Conservation (phyloP, 345 rosid species). For the Pugionium cornutum region DNA sequence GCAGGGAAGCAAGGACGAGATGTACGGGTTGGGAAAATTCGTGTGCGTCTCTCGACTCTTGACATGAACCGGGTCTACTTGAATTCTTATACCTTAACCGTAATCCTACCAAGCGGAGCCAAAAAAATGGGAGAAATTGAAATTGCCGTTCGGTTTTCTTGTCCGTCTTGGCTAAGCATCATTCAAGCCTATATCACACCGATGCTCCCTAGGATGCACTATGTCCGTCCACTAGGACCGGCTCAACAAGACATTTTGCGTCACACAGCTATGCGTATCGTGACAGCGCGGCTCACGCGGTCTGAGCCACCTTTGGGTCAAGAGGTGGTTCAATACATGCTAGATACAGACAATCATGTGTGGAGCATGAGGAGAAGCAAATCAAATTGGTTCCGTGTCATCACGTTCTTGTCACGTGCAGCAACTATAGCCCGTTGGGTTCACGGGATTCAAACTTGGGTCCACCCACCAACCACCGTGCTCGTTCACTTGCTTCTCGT, state of each 20-base stretch:
- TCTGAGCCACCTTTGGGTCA: conserved; percentile 84
- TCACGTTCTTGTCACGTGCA: conserved; percentile 63
- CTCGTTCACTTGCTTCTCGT: conserved; percentile 64
- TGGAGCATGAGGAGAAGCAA: conserved; percentile 96
- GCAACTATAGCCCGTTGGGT: conserved; percentile 69
- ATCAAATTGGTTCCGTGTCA: conserved; percentile 86
- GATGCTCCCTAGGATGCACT: conserved; percentile 85
- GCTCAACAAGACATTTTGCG: conserved; percentile 81
- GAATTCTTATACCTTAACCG: conserved; percentile 57
- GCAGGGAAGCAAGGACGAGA: conserved; percentile 61
- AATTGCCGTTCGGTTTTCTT: conserved; percentile 73
- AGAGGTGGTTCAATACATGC: conserved; percentile 81
- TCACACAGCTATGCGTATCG: conserved; percentile 85
- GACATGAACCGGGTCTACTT: conserved; percentile 73
- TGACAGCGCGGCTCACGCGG: conserved; percentile 62
- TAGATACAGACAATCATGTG: conserved; percentile 77
- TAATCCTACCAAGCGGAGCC: conserved; percentile 69
- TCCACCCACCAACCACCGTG: conserved; percentile 66
- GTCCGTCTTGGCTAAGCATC: conserved; percentile 71
- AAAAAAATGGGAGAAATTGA: conserved; percentile 90
- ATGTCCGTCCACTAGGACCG: conserved; percentile 65
- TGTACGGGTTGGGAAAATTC: conserved; percentile 61
- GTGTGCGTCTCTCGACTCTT: conserved; percentile 74
- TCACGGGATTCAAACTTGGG: conserved; percentile 74
- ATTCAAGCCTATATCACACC: conserved; percentile 75